Base-by-base conservation (phyloP, 768 basidiomycete species). In the Grammothele lineata region DNA sequence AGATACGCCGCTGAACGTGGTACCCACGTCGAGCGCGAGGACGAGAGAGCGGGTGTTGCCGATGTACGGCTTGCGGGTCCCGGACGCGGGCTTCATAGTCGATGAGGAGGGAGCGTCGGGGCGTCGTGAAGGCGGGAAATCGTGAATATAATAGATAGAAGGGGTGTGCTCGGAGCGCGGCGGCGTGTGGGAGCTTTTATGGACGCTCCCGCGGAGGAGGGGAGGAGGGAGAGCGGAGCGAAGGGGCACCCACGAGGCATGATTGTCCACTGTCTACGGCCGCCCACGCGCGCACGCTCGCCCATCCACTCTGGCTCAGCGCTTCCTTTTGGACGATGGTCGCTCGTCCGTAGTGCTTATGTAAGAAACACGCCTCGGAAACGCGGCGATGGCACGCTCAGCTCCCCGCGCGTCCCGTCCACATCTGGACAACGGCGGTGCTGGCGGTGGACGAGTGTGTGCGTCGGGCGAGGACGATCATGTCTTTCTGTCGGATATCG, bases 1-100 rank as follows among this genome's bases (percentile, higher is more conserved):
- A 26, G 87, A 90, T 2, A 83, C 87, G 14, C 87, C 87, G 57
- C 83, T 85, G 59, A 89, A 89, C 0, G 87, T 90, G 1, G 87
- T 90, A 21, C 87, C 87, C 53, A 90, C 77, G 58, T 90, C 87
- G 63, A 90, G 78, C 5, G 87, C 87, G 56, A 90, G 74, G 52
- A 84, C 85, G 44, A 90, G 76, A 48, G 83, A 77, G 55, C 85
- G 75, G 15, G 69, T 66, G 11, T 72, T 58, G 37, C 87, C 87
- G 6, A 66, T 72, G 63, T 87, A 88, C 19, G 87, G 87, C 65
- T 85, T 87, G 46, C 87, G 77, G 57, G 78, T 80, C 61, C 81
- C 80, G 12, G 74, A 68, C n/a, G 73, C 64, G 35, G 75, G 68
- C 64, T 80, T 78, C 74, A 78, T 76, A 59, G 51, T 49, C 43